Evolutionary conservation across 805 yeast genomes (phyloP).

Genomic region (Saccharomyces jurei): DNA sequence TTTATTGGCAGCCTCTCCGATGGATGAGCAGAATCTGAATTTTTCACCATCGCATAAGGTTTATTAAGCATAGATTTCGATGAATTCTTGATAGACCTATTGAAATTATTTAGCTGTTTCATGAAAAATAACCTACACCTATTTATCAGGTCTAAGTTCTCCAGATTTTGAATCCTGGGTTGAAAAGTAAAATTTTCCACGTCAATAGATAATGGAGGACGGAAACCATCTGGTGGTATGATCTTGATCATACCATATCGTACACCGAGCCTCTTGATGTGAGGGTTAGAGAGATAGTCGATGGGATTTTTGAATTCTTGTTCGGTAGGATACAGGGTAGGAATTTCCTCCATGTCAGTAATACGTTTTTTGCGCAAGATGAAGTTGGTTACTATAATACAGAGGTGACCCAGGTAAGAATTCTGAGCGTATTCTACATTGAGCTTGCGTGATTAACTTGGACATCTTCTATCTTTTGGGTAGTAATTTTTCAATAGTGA

Average conservation of each 20-base stretch:
- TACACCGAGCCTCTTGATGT: slow-evolving; percentile 39
- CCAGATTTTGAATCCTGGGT: slow-evolving; percentile 59
- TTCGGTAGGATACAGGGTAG: slow-evolving; percentile 47
- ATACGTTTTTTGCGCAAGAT: not conserved
- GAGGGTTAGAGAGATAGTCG: slow-evolving; percentile 47
- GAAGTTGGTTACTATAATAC: not conserved
- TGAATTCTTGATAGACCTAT: slow-evolving; percentile 18
- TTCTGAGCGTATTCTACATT: not conserved
- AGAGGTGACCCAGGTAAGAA: not conserved
- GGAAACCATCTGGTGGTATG: slow-evolving; percentile 47
- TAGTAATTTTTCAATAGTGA: not conserved
- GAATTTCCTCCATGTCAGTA: slow-evolving; percentile 31
- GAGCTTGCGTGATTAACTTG: not conserved
- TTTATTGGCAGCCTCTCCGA: slow-evolving; percentile 2
- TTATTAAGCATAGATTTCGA: slow-evolving; percentile 6
- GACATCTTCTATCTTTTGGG: not conserved
- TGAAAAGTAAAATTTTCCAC: slow-evolving; percentile 49
- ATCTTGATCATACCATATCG: slow-evolving; percentile 70
- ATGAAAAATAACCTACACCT: slow-evolving; percentile 56
- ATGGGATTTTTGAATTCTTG: slow-evolving; percentile 60
- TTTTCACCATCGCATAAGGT: slow-evolving; percentile 5
- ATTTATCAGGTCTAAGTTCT: slow-evolving; percentile 54
- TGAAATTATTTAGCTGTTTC: slow-evolving; percentile 52
- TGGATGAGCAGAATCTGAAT: not conserved
- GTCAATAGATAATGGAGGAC: slow-evolving; percentile 48